These are phyloP conservation scores for Nicotiana sylvestris DNA, from an alignment of 257 asterid species.

Conservation along the genomic window DNA sequence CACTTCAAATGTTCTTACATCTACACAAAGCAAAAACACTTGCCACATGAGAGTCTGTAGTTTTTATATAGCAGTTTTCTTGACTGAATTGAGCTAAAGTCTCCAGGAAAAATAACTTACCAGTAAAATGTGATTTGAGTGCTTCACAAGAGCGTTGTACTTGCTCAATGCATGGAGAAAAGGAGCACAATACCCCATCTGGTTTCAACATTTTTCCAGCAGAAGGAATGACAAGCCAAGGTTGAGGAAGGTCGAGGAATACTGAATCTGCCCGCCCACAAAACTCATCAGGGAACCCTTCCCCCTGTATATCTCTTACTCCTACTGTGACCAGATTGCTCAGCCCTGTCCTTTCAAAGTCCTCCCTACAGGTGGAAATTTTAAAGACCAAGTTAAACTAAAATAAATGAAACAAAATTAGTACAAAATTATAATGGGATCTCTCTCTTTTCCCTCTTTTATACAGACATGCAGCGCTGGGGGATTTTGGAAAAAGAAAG, in stretches of 20 bases:
- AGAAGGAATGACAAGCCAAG: conserved; percentile 95
- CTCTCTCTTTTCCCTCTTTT: neutral
- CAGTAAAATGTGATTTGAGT: conserved; percentile 58
- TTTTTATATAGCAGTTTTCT: neutral
- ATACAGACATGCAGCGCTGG: neutral
- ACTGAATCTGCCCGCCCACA: conserved; percentile 66
- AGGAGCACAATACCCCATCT: conserved; percentile 90
- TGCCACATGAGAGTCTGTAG: neutral
- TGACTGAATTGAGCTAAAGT: neutral
- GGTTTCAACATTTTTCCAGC: conserved; percentile 86
- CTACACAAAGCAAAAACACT: conserved; percentile 33
- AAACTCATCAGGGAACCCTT: conserved; percentile 87
- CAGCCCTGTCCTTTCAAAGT: conserved; percentile 78
- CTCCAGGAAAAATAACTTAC: conserved; percentile 25
- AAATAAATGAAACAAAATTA: neutral
- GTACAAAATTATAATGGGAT: neutral
- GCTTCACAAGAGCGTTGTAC: conserved; percentile 84
- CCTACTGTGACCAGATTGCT: conserved; percentile 75
- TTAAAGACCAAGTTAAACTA: neutral
- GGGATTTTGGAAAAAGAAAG: neutral
- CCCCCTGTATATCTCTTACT: conserved; percentile 88
- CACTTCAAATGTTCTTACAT: conserved; percentile 81
- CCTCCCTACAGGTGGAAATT: conserved; percentile 47
- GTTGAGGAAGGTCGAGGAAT: conserved; percentile 95
- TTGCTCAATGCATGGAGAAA: conserved; percentile 98